These are phyloP conservation scores for Aspergillus cejpii DNA, from an alignment of 2,329 filamentous ascomycete species.

Conservation along the genomic window DNA sequence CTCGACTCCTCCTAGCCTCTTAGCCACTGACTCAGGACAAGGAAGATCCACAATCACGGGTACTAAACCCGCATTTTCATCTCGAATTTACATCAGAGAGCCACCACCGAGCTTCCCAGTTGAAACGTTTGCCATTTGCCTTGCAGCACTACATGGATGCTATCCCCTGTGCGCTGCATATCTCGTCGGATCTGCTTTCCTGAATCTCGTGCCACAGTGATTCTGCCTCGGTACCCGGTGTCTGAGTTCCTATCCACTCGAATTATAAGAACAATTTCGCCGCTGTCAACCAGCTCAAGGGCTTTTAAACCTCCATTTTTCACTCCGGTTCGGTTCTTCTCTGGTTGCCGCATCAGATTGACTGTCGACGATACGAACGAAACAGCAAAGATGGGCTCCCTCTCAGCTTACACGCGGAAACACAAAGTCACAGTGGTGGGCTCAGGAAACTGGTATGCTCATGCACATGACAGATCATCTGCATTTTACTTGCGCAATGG, in stretches of 20 bases:
- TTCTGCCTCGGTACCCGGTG: conserved; percentile 27
- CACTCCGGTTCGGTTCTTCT: conserved; percentile 6
- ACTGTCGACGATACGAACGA: conserved; percentile 1
- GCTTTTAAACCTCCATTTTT: conserved; percentile 15
- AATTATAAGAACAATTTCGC: conserved; percentile 8
- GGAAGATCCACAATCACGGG: conserved; percentile 19
- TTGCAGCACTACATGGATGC: conserved; percentile 16
- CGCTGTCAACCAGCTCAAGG: conserved; percentile 13
- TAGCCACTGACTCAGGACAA: conserved; percentile 1
- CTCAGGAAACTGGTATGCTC: conserved; percentile 82
- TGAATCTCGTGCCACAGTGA: conserved; percentile 15
- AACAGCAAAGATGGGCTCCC: conserved; percentile 28
- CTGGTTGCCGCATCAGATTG: conserved; percentile 12
- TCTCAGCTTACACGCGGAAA: conserved; percentile 29
- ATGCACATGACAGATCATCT: not conserved
- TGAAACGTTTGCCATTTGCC: conserved; percentile 1
- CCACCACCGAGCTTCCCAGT: conserved; percentile 2
- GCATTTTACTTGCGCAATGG: conserved; percentile 50
- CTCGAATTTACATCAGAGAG: conserved; percentile 15
- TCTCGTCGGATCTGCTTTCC: conserved; percentile 22
- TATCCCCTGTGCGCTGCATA: conserved; percentile 14
- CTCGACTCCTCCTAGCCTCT: not conserved
- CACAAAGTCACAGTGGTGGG: conserved; percentile 66
- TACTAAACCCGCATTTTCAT: conserved; percentile 15
- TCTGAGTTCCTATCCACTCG: conserved; percentile 18